Evolutionary conservation across 164 flowering plant species (phyloP), one percentile per base, ranked within the genome.

Genomic region (Paratinospora sagittata): DNA sequence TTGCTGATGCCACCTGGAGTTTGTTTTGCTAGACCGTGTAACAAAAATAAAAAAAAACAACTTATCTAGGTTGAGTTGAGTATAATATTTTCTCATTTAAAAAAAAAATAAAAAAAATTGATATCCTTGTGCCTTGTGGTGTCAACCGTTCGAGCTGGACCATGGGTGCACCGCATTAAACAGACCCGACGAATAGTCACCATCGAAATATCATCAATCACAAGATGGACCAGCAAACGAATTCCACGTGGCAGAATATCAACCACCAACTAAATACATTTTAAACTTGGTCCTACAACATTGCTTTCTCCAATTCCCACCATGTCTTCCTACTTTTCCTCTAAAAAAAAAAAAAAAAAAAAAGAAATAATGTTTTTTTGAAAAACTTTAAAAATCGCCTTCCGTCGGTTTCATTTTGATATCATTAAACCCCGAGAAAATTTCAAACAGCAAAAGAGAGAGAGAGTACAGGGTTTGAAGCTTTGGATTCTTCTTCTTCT

Each of bases 401-500:
- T 19, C 24, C 17, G 61, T n/a, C 61, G 24, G 26, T 55, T 55
- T 55, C 61, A 9, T 21, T 55, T 55, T 6, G 24, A 55, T 21
- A 9, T 55, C 24, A 55, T 55, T 55, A 55, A 55, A 55, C 10
- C 9, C 61, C 34, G 4, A n/a, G 24, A 8, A 21, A 55, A n/a
- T 19, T 55, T 55, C 61, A 7, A 55, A 43, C 47, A 10, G 14
- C 14, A 10, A 43, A 10, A 43, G 7, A 11, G 10, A 11, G 43
- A 39, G 43, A 39, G 10, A 11, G 1, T 8, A 7, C 10, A 39
- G 47, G 47, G 47, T 10, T 62, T 23, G 66, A 66, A 66, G 68
- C 68, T 66, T 66, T 66, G 30, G 68, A 66, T 66, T 66, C 68
- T 66, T 19, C 3, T 34, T 63, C 26, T 30, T 30, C 34, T 30